Evolutionary conservation across 2,329 filamentous ascomycete genomes (phyloP), one percentile per base, ranked within the genome.

Genomic region (Sporothrix mexicana): DNA sequence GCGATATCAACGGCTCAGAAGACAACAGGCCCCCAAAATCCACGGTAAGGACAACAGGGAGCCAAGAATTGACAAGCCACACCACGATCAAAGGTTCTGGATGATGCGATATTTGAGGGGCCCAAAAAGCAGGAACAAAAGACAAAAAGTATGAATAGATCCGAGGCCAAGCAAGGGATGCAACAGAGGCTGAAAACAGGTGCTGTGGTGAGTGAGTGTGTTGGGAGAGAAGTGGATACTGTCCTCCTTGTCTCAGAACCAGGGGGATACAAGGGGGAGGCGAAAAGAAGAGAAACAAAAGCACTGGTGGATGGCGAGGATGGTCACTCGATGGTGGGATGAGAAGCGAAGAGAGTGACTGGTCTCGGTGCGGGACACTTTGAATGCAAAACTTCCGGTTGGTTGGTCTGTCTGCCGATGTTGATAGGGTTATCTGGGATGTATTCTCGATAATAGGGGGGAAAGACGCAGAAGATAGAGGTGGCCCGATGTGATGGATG

Each of bases 241-340:
- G 30, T 45, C 70, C 51, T 69, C 53, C 23, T 41, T 72, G 70
- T 72, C 70, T 72, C 70, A 72, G 64, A 61, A 72, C 70, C 70
- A 51, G 62, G 70, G 70, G 49, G 36, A 36, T 17, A 71, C 70
- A 71, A 66, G 59, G 70, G 55, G 69, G 69, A 55, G 69, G 69
- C 69, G 55, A 61, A 62, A 70, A 70, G 23, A 41, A 49, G 20
- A 69, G 51, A 25, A 43, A 13, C 6, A 69, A 36, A 23, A 55
- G n/a, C 53, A 49, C 36, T 47, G 2, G 41, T 49, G 13, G 7
- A 36, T 36, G 30, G 30, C 30, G 41, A 25, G 13, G 7, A 36
- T 36, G 30, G 30, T 7, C 30, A 36, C 30, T 36, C n/a, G n/a
- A 17, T 30, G 20, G 69, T 70, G 20, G 36, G 9, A 20, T 12